A percentile compares a stretch with the other conserved stretches of the same genome.
These are phyloP conservation scores for Pestalotiopsis sp. DNA, from an alignment of 2,329 filamentous ascomycete species.

Conservation along the genomic window DNA sequence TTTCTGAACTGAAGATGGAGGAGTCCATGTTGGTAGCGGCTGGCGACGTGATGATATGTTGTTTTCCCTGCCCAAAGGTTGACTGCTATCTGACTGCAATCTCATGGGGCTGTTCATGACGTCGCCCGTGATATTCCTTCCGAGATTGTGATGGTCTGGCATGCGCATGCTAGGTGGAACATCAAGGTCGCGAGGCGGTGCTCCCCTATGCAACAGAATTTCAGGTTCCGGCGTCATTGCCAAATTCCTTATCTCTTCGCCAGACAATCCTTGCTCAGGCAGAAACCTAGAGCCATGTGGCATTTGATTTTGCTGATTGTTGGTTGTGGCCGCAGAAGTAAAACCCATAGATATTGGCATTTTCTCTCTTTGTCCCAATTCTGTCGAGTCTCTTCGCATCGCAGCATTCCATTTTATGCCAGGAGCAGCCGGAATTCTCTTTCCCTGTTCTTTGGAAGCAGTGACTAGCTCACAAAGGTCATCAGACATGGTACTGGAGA, in stretches of 20 bases:
- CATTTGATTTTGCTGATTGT: not conserved
- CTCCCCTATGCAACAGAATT: slow-evolving; percentile 28
- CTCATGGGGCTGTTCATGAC: slow-evolving; percentile 25
- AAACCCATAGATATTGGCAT: not conserved
- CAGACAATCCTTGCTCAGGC: not conserved
- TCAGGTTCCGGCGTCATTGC: slow-evolving; percentile 27
- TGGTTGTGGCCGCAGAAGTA: not conserved
- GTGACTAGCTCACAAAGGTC: not conserved
- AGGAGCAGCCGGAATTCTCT: not conserved
- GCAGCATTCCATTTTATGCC: not conserved
- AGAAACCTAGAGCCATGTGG: not conserved
- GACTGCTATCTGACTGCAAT: slow-evolving; percentile 25
- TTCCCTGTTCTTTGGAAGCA: not conserved
- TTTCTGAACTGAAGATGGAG: slow-evolving; percentile 29
- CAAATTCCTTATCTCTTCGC: not conserved
- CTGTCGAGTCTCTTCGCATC: not conserved
- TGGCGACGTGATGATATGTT: slow-evolving; percentile 14
- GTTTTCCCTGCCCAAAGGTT: slow-evolving; percentile 3
- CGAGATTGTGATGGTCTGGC: slow-evolving; percentile 7
- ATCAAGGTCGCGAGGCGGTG: slow-evolving; percentile 31
- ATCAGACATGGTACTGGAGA: slow-evolving; percentile 6
- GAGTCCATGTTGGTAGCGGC: slow-evolving; percentile 28
- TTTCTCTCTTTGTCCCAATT: not conserved
- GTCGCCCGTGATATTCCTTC: not conserved
- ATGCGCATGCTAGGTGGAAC: slow-evolving; percentile 22